Base-by-base conservation (phyloP, 495 filamentous ascomycete genomes). In the Aspergillus egyptiacus region DNA sequence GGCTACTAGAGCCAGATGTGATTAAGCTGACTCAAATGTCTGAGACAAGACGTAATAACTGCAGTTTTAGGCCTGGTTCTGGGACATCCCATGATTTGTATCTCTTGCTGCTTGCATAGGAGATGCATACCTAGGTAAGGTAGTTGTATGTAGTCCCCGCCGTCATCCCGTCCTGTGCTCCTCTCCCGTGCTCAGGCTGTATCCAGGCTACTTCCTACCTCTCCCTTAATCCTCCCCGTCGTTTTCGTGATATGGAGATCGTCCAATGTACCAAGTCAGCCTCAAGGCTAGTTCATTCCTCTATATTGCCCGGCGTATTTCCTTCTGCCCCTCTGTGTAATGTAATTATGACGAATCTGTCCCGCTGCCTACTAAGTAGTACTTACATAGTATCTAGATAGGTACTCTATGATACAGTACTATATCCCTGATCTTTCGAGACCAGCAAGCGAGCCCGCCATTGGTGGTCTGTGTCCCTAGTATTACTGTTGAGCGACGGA, bases 331-430 rank as follows among this genome's bases (percentile, higher is more conserved):
- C 31, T 46, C 32, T 25, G 17, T 36, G 30, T 46, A 25, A 19
- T 46, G 31, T 24, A 46, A 46, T 46, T 10, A 46, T 46, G 23
- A 46, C 31, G 31, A 22, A 46, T 27, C 28, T 36, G 43, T 44
- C 41, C 41, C 41, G 27, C 41, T n/a, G n/a, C n/a, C n/a, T n/a
- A n/a, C n/a, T n/a, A n/a, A n/a, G n/a, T n/a, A n/a, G n/a, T n/a
- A n/a, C n/a, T n/a, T n/a, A n/a, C n/a, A n/a, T n/a, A n/a, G n/a
- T n/a, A n/a, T n/a, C n/a, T n/a, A n/a, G n/a, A n/a, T n/a, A n/a
- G n/a, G n/a, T n/a, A n/a, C n/a, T n/a, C n/a, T n/a, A n/a, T n/a
- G n/a, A n/a, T n/a, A n/a, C 41, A 23, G n/a, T 8, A 5, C 39
- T 9, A 17, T 14, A 5, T 2, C 20, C 2, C 8, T 30, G n/a